A percentile compares a stretch with the other conserved stretches of the same genome.
These are phyloP conservation scores for Pontederia paniculata DNA, from an alignment of 176 grass and related monocot genomes.

Conservation along the genomic window DNA sequence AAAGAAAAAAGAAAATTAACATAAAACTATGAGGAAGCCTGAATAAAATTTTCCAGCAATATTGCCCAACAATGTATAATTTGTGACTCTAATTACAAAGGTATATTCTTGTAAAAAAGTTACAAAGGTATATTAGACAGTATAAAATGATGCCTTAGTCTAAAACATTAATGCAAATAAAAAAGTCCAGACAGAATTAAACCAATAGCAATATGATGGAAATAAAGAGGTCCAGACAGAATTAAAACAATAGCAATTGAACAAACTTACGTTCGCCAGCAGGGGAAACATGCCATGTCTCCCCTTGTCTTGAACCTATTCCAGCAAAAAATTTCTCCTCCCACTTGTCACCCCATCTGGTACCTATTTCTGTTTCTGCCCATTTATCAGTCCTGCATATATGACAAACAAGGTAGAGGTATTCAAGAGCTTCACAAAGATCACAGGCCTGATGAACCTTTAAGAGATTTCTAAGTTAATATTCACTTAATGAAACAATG, in stretches of 20 bases:
- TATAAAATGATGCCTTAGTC: too few relatives aligned
- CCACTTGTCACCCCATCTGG: slow-evolving; percentile 98
- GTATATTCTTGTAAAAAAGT: too few relatives aligned
- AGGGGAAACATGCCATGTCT: slow-evolving; percentile 95
- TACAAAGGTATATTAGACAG: too few relatives aligned
- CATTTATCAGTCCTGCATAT: slow-evolving; percentile 89
- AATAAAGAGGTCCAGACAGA: background rate
- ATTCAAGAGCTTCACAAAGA: too few relatives aligned
- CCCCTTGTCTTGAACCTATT: slow-evolving; percentile 95
- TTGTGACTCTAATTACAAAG: too few relatives aligned
- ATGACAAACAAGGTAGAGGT: too few relatives aligned
- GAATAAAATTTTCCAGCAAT: too few relatives aligned
- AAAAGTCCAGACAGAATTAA: background rate
- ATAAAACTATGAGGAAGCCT: too few relatives aligned
- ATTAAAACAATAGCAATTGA: background rate
- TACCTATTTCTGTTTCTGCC: slow-evolving; percentile 89
- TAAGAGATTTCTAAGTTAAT: too few relatives aligned
- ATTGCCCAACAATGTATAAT: too few relatives aligned
- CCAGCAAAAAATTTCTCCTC: slow-evolving; percentile 93
- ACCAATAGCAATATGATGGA: too few relatives aligned
- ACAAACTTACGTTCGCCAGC: slow-evolving; percentile 53
- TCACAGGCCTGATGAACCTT: background rate
- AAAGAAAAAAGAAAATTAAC: too few relatives aligned
- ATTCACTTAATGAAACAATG: background rate
- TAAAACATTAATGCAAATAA: background rate